Conservation (phyloP, 176 grass and related monocot species). For the Oryza glaberrima region DNA sequence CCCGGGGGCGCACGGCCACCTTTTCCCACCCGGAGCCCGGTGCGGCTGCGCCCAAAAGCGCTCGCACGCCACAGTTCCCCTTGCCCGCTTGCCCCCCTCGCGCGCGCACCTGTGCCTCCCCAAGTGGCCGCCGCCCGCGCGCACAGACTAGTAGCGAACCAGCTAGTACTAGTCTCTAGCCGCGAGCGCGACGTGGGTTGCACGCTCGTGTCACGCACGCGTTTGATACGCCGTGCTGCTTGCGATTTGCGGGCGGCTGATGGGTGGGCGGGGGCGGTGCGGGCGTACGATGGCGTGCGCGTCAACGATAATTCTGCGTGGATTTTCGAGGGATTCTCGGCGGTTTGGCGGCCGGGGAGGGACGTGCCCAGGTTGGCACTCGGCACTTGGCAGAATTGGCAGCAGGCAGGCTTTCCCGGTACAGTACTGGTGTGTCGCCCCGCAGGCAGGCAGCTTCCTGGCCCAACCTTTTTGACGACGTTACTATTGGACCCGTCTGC, state of each 20-base stretch:
- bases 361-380: conserved; percentile 14
- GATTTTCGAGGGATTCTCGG: neutral
- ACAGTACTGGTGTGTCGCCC: conserved; percentile 26
- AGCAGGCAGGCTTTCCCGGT: conserved; percentile 28
- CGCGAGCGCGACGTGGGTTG: neutral
- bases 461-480: neutral
- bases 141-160: too few species aligned
- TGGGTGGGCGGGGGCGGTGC: neutral
- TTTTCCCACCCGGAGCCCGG: conserved; percentile 24
- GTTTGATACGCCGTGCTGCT: neutral
- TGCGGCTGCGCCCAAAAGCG: conserved; percentile 46
- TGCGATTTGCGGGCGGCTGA: neutral
- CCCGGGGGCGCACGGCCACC: neutral
- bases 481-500: too few species aligned
- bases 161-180: too few species aligned
- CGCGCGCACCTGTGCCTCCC: too few species aligned
- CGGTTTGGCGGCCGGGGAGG: conserved; percentile 15
- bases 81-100: neutral
- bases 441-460: conserved; percentile 46
- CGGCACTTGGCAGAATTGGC: neutral
- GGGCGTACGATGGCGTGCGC: neutral
- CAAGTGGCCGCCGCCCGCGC: neutral
- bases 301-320: neutral
- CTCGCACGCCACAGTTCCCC: neutral
- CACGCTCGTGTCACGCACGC: neutral